Base-by-base conservation (phyloP, 2,329 filamentous ascomycete species). In the Botrytis paeoniae region DNA sequence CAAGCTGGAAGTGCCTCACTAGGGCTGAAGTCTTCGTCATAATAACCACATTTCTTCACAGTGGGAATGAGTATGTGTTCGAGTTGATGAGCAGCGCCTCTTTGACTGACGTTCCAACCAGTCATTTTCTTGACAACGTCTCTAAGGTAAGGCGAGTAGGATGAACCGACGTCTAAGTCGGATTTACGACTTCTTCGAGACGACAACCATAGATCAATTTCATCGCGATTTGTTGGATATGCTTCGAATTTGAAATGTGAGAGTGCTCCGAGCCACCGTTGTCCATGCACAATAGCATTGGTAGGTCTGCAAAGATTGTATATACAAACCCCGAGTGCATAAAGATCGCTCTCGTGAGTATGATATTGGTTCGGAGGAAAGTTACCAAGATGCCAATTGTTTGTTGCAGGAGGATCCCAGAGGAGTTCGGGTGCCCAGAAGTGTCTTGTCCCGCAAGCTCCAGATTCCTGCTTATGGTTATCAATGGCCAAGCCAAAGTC, bases 401-500 rank as follows among this genome's bases (percentile, higher is more conserved):
- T 73, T 32, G 12, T 43, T n/a, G 78, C 74, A 57, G 75, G 76
- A 4, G 78, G 77, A 29, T 72, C 16, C 18, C 73, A 75, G 54
- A 75, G 74, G 6, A 78, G 70, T 65, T 80, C 78, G 2, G 78
- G 78, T 4, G 78, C 78, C 10, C 48, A 60, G 75, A 41, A 64
- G 79, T 8, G 48, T 16, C 29, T 57, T 22, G 77, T 77, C 5
- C 77, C 78, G 35, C 22, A 62, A 25, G 59, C 54, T 18, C 69
- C 63, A 14, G 2, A 12, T 43, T 64, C 77, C 29, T 78, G 73
- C 4, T 63, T 35, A 25, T 71, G 68, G 63, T 77, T 73, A 35
- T 77, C 74, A 57, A 71, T 77, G 25, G 77, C 77, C 12, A 80
- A 72, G 5, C 79, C 79, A 54, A 80, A 80, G 61, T 80, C 79